Percentiles rank a stretch among this genome's conserved stretches.
phyloP scores from a whole-genome alignment of 164 flowering plant genomes.

The Vitis rotundifolia region DNA sequence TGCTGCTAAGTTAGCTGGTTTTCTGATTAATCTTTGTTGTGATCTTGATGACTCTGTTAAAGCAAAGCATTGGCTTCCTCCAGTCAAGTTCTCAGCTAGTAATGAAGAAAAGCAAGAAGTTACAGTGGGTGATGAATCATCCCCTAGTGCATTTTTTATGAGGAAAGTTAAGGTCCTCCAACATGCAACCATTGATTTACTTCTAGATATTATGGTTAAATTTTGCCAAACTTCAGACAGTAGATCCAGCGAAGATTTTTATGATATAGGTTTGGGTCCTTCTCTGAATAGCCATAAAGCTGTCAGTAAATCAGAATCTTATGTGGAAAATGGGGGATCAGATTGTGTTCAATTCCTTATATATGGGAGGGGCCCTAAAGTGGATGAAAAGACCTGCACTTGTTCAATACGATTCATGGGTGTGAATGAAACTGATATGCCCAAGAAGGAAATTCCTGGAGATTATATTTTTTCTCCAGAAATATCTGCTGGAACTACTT shows the following conservation, averaged over 20 bases:
- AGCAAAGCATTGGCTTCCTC: conserved; percentile 93
- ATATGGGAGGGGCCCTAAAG: conserved; percentile 46
- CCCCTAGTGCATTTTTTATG: conserved; percentile 90
- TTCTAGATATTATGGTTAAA: conserved; percentile 89
- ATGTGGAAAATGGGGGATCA: conserved; percentile 52
- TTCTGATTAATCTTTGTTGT: conserved; percentile 92
- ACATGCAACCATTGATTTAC: conserved; percentile 94
- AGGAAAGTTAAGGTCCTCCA: conserved; percentile 98
- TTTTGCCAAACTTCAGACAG: conserved; percentile 83
- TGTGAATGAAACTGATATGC: conserved; percentile 23
- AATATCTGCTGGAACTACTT: conserved; percentile 59
- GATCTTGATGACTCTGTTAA: conserved; percentile 98
- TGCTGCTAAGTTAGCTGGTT: conserved; percentile 99
- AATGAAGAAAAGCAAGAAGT: conserved; percentile 65
- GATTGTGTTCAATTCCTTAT: conserved; percentile 38
- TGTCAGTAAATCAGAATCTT: conserved; percentile 51
- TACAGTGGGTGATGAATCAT: conserved; percentile 60
- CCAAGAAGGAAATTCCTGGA: conserved; percentile 50
- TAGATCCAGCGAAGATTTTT: conserved; percentile 50
- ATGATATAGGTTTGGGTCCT: conserved; percentile 51
- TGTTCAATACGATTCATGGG: conserved; percentile 84
- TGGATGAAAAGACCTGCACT: conserved; percentile 35
- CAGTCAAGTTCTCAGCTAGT: conserved; percentile 79
- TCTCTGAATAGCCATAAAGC: conserved; percentile 49
- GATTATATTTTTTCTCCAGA: conserved; percentile 69